phyloP scores from a whole-genome alignment of 805 yeast genomes.

The Pichia membranifaciens region DNA sequence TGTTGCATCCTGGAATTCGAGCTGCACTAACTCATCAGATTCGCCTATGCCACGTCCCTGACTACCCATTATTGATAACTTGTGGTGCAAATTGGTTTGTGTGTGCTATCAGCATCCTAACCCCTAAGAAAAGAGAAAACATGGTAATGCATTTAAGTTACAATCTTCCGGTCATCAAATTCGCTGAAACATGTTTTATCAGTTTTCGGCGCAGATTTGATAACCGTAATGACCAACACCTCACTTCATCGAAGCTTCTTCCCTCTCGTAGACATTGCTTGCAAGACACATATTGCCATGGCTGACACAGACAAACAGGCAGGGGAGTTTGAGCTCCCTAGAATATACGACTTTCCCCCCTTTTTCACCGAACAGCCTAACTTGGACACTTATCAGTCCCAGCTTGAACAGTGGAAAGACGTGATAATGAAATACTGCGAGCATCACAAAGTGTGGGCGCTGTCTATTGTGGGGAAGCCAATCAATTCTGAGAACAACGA shows the following conservation, averaged over 20 bases:
- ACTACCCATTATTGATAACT: neutral
- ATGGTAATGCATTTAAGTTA: no score
- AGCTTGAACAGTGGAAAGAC: conserved; percentile 70
- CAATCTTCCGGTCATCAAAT: no score
- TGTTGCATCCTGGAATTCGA: neutral
- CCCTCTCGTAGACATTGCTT: no score
- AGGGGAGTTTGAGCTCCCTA: conserved; percentile 29
- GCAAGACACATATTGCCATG: no score
- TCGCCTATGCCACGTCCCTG: neutral
- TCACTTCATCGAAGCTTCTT: no score
- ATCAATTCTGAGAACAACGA: conserved; percentile 10
- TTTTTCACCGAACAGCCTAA: conserved; percentile 88
- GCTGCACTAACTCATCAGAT: neutral
- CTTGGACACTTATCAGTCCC: conserved; percentile 68
- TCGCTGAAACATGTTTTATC: no score
- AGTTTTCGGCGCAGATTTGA: no score
- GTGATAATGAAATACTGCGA: conserved; percentile 59
- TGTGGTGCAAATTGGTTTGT: no score
- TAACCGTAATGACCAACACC: no score
- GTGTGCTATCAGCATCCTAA: no score
- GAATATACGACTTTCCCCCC: conserved; percentile 78
- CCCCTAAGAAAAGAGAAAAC: no score
- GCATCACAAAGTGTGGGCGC: conserved; percentile 47
- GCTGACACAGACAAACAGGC: no score
- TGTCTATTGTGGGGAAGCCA: conserved; percentile 36